Conservation (phyloP, 305 asterid genomes). For the Fraxinus xanthoxyloides region DNA sequence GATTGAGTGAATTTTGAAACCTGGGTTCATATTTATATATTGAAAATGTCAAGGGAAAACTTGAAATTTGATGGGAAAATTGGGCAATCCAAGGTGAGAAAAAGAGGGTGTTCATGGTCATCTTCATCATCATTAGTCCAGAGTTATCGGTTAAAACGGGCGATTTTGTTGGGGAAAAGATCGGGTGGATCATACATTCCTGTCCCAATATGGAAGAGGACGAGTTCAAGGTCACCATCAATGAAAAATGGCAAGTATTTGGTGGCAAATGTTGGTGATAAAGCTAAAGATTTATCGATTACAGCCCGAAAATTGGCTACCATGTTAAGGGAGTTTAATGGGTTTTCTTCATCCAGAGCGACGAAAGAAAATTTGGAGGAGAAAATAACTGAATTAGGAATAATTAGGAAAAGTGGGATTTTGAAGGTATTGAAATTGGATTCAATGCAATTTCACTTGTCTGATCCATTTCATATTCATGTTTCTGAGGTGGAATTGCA, state of each 20-base stretch:
- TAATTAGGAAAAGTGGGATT: slow-evolving; percentile 36
- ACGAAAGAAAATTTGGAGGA: slow-evolving; percentile 46
- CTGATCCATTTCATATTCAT: slow-evolving; percentile 44
- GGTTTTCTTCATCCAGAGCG: slow-evolving; percentile 43
- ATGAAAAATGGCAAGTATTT: slow-evolving; percentile 45
- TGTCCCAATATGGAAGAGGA: slow-evolving; percentile 74
- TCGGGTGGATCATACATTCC: slow-evolving; percentile 70
- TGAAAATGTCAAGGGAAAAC: slow-evolving; percentile 51
- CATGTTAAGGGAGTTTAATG: slow-evolving; percentile 68
- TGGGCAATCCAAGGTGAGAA: slow-evolving; percentile 71
- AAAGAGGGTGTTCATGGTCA: slow-evolving; percentile 73
- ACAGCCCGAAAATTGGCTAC: slow-evolving; percentile 75
- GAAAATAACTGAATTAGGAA: slow-evolving; percentile 39
- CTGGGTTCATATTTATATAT: slow-evolving; percentile 9
- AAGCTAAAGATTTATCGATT: slow-evolving; percentile 40
- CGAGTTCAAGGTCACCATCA: slow-evolving; percentile 58
- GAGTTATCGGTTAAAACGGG: slow-evolving; percentile 61
- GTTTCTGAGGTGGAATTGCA: slow-evolving; percentile 60
- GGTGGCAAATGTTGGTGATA: slow-evolving; percentile 42
- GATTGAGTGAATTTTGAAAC: background rate
- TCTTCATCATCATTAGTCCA: slow-evolving; percentile 70
- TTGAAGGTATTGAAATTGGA: slow-evolving; percentile 41
- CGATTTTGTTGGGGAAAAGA: slow-evolving; percentile 65
- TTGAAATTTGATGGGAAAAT: slow-evolving; percentile 48
- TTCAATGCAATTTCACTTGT: background rate